These are phyloP conservation scores for Protoeuglena noctilucae DNA, from an alignment of 139 green algal genomes.

Conservation along the genomic window DNA sequence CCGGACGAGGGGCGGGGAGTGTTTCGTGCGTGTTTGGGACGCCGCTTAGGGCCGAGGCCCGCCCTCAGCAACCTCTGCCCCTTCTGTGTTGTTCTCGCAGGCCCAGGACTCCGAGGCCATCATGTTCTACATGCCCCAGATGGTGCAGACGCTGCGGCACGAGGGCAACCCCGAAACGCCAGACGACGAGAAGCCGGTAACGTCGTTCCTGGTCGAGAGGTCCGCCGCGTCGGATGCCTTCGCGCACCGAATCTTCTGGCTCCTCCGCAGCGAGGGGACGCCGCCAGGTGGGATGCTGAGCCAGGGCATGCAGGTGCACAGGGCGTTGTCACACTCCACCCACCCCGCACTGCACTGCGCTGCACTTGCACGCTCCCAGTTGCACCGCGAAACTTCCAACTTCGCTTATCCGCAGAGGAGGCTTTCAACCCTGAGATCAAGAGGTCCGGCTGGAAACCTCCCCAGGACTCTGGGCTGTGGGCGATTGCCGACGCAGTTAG, in stretches of 20 bases:
- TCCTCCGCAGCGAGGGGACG: slow-evolving; percentile 55
- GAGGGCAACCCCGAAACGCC: slow-evolving; percentile 7
- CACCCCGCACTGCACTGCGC: no score
- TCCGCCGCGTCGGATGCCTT: slow-evolving; percentile 52
- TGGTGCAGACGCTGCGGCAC: slow-evolving; percentile 59
- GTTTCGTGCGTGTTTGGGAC: no score
- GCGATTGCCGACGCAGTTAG: slow-evolving; percentile 33
- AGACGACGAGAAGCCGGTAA: slow-evolving; percentile 15
- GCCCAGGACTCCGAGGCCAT: background rate
- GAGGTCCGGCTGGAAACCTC: slow-evolving; percentile 63
- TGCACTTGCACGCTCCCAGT: no score
- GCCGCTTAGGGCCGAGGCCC: no score
- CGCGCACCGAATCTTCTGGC: slow-evolving; percentile 72
- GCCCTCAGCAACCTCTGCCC: no score
- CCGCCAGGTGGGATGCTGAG: slow-evolving; percentile 37
- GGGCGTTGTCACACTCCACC: no score
- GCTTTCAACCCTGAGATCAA: slow-evolving; percentile 53
- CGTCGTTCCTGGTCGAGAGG: slow-evolving; percentile 43
- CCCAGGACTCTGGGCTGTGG: slow-evolving; percentile 71
- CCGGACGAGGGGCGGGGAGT: no score
- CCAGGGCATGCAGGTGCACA: no score
- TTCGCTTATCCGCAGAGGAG: no score
- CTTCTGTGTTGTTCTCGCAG: no score
- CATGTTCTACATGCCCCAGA: slow-evolving; percentile 79
- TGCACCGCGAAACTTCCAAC: no score